Evolutionary conservation across 805 yeast species (phyloP).

Genomic region (Kodamaea leandrae): DNA sequence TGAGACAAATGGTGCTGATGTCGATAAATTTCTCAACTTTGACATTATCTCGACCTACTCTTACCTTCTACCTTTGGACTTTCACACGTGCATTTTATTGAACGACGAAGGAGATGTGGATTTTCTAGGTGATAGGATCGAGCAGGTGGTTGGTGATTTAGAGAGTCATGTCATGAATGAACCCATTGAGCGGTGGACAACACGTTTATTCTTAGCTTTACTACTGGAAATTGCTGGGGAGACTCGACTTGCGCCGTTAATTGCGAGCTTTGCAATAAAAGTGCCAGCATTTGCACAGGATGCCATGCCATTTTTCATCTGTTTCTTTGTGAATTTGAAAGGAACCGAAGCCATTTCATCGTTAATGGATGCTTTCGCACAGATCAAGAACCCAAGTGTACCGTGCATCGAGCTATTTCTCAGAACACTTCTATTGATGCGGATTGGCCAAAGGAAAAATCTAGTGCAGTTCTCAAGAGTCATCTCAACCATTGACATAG

Average conservation of each 20-base stretch:
- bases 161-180: slow-evolving; percentile 9
- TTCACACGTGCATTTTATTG: slow-evolving; percentile 32
- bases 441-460: slow-evolving; percentile 39
- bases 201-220: slow-evolving; percentile 29
- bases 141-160: slow-evolving; percentile 13
- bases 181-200: slow-evolving; percentile 28
- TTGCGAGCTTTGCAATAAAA: slow-evolving; percentile 29
- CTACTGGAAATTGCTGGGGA: slow-evolving; percentile 28
- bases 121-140: slow-evolving; percentile 14
- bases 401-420: slow-evolving; percentile 18
- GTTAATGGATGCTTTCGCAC: slow-evolving; percentile 14
- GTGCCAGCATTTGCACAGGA: slow-evolving; percentile 22
- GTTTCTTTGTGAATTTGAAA: slow-evolving; percentile 19
- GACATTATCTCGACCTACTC: not conserved
- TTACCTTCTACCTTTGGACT: slow-evolving; percentile 31
- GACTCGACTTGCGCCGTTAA: slow-evolving; percentile 30
- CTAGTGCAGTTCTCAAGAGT: slow-evolving; percentile 25
- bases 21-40: slow-evolving; percentile 20
- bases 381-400: slow-evolving; percentile 5
- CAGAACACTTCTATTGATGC: slow-evolving; percentile 27
- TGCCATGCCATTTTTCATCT: slow-evolving; percentile 27
- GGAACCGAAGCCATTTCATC: slow-evolving; percentile 11
- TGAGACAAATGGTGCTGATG: slow-evolving; percentile 16
- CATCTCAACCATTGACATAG: slow-evolving; percentile 29
- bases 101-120: slow-evolving; percentile 21